Evolutionary conservation across 371 early-diverging fungal genomes (phyloP).

Genomic region (Mortierella sp.): DNA sequence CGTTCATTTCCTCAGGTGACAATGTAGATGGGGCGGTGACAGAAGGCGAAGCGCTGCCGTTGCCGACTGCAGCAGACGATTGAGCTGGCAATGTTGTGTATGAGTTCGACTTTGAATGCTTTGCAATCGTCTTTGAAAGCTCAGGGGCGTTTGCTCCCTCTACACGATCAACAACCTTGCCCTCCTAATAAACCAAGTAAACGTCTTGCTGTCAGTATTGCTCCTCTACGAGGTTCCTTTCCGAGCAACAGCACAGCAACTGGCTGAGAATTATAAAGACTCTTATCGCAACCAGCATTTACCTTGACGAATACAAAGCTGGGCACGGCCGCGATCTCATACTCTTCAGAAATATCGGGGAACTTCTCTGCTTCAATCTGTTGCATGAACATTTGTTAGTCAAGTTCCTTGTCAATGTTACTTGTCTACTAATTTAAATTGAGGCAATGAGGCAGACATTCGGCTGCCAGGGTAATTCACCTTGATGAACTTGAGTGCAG

Average conservation of each 20-base stretch:
- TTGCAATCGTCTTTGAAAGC: slow-evolving; percentile 77
- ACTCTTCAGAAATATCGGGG: slow-evolving; percentile 87
- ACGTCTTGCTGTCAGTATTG: background rate
- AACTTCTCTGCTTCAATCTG: slow-evolving; percentile 95
- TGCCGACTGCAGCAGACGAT: slow-evolving; percentile 34
- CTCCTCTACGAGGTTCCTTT: background rate
- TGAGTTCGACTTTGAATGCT: slow-evolving; percentile 70
- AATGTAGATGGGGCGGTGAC: slow-evolving; percentile 50
- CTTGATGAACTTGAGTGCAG: slow-evolving; percentile 82
- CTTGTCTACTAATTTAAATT: background rate
- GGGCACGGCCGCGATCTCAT: slow-evolving; percentile 93
- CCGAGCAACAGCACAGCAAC: no score
- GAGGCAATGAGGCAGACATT: background rate
- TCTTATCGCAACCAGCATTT: slow-evolving; percentile 8
- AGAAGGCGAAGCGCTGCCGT: slow-evolving; percentile 49
- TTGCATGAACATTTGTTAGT: background rate
- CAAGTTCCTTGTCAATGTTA: background rate
- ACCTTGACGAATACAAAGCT: slow-evolving; percentile 89
- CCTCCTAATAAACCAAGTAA: slow-evolving; percentile 56
- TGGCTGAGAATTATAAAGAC: no score
- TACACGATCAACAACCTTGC: slow-evolving; percentile 79
- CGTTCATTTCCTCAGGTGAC: slow-evolving; percentile 69
- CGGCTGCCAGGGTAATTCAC: slow-evolving; percentile 56
- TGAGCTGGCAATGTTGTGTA: slow-evolving; percentile 6
- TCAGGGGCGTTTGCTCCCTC: slow-evolving; percentile 93